Evolutionary conservation across 768 basidiomycete genomes (phyloP).

Genomic region (Russula emetica): DNA sequence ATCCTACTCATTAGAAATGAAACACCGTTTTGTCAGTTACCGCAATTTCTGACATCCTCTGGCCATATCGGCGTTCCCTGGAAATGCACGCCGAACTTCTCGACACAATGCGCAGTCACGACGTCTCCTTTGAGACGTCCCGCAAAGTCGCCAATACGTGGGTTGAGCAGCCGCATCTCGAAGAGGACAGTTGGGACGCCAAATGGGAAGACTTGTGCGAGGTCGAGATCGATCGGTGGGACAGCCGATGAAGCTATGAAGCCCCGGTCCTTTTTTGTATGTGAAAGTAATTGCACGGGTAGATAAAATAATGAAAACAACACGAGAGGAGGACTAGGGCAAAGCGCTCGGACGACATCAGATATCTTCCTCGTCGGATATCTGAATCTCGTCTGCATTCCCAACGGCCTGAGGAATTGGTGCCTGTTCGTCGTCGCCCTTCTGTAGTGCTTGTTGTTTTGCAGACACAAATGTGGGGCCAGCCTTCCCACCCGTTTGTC

Average conservation of each 20-base stretch:
- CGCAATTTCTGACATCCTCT: constrained; percentile 51
- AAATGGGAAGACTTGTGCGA: constrained; percentile 76
- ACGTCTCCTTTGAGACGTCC: constrained; percentile 64
- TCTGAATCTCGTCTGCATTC: constrained; percentile 84
- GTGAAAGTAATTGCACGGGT: constrained; percentile 1
- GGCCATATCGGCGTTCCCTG: constrained; percentile 66
- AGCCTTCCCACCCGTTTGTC: constrained; percentile 49
- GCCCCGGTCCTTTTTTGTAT: constrained; percentile 7
- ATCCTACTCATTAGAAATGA: neutral
- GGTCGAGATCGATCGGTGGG: constrained; percentile 74
- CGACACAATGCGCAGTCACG: constrained; percentile 56
- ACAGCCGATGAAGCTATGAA: constrained; percentile 30
- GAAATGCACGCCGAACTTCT: constrained; percentile 52
- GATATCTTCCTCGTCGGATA: constrained; percentile 71
- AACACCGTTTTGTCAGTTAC: constrained; percentile 41
- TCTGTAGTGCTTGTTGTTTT: constrained; percentile 42
- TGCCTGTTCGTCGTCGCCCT: constrained; percentile 32
- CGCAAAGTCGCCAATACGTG: constrained; percentile 59
- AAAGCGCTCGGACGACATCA: constrained; percentile 34
- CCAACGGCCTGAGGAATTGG: constrained; percentile 28
- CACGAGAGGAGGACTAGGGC: neutral
- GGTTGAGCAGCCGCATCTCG: constrained; percentile 64
- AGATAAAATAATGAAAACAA: constrained; percentile 11
- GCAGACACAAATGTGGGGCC: constrained; percentile 79
- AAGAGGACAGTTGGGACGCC: constrained; percentile 63